phyloP scores from a whole-genome alignment of 2,329 filamentous ascomycete genomes.

The Gremmenia infestans region DNA sequence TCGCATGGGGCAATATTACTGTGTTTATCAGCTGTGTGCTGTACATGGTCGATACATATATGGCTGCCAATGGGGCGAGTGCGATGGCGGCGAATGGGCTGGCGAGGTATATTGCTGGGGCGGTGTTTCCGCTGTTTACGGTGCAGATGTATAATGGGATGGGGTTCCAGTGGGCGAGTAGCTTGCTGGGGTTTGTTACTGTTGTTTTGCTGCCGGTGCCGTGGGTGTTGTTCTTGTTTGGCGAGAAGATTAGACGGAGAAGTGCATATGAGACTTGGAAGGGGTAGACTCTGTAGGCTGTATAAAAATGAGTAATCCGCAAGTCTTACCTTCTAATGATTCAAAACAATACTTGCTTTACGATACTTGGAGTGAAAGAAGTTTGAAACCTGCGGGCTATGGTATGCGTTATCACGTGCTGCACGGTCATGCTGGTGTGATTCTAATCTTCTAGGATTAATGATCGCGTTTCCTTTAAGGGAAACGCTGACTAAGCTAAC shows the following conservation, averaged over 20 bases:
- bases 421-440: too few species aligned
- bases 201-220: constrained; percentile 47
- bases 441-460: too few species aligned
- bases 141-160: constrained; percentile 41
- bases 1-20: constrained; percentile 55
- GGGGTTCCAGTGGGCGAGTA: constrained; percentile 36
- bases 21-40: constrained; percentile 41
- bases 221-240: constrained; percentile 48
- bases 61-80: constrained; percentile 19
- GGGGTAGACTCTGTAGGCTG: neutral
- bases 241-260: constrained; percentile 33
- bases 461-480: too few species aligned
- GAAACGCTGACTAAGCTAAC: too few species aligned
- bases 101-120: constrained; percentile 49
- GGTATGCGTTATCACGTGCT: too few species aligned
- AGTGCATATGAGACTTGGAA: constrained; percentile 26
- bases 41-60: constrained; percentile 27
- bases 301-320: too few species aligned
- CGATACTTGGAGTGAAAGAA: too few species aligned
- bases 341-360: too few species aligned
- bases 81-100: constrained; percentile 56
- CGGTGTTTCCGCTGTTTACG: constrained; percentile 56
- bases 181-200: constrained; percentile 34
- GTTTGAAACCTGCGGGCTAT: too few species aligned
- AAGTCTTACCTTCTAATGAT: too few species aligned